Evolutionary conservation across 139 green algal genomes (phyloP).

Genomic region (Tetradesmus lagerheimii): DNA sequence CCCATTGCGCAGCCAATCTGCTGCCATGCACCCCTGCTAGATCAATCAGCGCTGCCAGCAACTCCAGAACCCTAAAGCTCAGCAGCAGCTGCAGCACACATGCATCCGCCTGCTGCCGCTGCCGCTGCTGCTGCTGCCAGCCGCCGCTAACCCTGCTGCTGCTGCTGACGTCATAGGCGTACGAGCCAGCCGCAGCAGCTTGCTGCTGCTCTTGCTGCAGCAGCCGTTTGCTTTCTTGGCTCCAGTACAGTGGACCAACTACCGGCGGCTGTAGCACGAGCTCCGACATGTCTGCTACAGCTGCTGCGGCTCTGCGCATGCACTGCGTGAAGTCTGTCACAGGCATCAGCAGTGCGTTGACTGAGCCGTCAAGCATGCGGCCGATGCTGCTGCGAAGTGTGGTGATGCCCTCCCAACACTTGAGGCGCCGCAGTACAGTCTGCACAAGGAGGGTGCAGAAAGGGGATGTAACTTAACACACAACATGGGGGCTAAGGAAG

Average conservation of each 20-base stretch:
- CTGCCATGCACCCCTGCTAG: not conserved
- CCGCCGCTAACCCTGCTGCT: not conserved
- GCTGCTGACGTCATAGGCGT: conserved; percentile 15
- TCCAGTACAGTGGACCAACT: not conserved
- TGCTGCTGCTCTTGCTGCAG: conserved; percentile 7
- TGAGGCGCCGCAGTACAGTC: conserved; percentile 26
- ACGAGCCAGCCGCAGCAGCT: not conserved
- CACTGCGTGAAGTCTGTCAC: not conserved
- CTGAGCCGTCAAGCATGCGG: conserved; percentile 14
- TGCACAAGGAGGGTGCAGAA: not conserved
- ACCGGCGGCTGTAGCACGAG: conserved; percentile 10
- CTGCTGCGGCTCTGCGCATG: not conserved
- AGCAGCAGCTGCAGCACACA: conserved; percentile 47
- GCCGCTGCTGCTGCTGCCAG: not conserved
- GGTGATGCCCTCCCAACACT: not conserved
- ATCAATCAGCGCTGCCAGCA: not conserved
- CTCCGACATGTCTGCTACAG: conserved; percentile 5
- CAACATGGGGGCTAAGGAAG: not conserved
- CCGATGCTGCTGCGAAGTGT: not conserved
- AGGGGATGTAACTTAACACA: not conserved
- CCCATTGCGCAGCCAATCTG: not conserved
- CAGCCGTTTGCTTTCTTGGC: not conserved
- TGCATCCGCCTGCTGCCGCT: conserved; percentile 21
- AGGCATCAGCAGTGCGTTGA: conserved; percentile 19
- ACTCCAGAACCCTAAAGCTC: conserved; percentile 5